Evolutionary conservation across 202 grass and related monocot genomes (phyloP), one percentile per base, ranked within the genome.

Genomic region (Thinopyrum obtusiflorum): DNA sequence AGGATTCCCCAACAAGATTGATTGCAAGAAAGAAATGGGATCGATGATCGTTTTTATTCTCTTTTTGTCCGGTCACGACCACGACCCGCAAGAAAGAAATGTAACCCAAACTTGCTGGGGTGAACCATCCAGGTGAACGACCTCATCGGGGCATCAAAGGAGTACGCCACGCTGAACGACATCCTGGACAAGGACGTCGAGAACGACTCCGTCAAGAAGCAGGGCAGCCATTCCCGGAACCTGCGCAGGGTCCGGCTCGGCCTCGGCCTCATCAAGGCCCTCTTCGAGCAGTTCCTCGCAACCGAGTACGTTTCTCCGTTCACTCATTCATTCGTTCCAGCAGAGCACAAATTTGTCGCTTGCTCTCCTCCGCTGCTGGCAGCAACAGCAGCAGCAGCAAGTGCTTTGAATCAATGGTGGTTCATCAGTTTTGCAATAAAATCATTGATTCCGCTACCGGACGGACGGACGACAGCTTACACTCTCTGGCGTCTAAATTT

Each of bases 181-280:
- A 96, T 98, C 83, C 60, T 98, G 28, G 97, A 98, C 55, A 88
- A 96, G 68, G 97, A 98, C 77, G 9, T 98, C 3, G 86, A 94
- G 86, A 84, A 85, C 46, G 92, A 94, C 69, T 83, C 70, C 11
- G 88, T 98, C 29, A 90, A 91, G 85, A 93, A 92, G 78, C 92
- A 95, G 88, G 97, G 97, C 61, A 99, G 97, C 88, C 97, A 96
- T 78, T 96, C 97, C 32, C 89, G 97, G 68, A 99, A 94, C 86
- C 86, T 99, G 53, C 93, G 97, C 75, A 90, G 97, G 59, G 93
- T 99, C 60, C 88, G 97, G 4, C 93, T 99, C 11, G 97, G 97
- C 61, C 97, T 99, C 55, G 93, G 91, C 73, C 97, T 99, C 80
- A 92, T 99, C 86, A 93, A 86, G 88, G 92, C 78, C 15, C 82